phyloP scores from a whole-genome alignment of 192 early-diverging fungal species.

The Backusella mclennaniae region DNA sequence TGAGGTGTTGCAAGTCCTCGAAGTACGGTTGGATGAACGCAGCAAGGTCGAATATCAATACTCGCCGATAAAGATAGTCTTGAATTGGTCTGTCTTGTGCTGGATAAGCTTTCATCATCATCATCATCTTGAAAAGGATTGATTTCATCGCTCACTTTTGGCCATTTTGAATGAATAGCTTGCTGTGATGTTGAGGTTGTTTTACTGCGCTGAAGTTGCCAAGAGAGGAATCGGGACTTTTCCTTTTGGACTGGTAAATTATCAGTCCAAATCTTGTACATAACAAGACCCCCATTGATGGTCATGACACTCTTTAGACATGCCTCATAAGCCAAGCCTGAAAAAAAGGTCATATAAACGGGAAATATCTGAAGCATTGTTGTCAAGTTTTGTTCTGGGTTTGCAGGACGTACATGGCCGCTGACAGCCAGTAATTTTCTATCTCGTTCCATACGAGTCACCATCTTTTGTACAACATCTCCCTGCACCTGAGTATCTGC shows the following conservation, averaged over 20 bases:
- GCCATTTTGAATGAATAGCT: conserved; percentile 13
- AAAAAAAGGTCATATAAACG: conserved; percentile 62
- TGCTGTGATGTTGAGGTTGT: neutral
- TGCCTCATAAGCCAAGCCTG: conserved; percentile 60
- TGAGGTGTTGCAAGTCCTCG: conserved; percentile 22
- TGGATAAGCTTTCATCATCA: neutral
- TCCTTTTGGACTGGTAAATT: conserved; percentile 22
- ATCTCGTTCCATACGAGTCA: conserved; percentile 55
- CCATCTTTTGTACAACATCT: conserved; percentile 51
- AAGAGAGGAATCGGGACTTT: neutral
- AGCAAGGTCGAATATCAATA: conserved; percentile 22
- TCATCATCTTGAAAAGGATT: neutral
- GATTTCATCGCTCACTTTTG: conserved; percentile 18
- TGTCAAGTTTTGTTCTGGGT: conserved; percentile 58
- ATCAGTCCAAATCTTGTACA: conserved; percentile 66
- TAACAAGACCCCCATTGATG: conserved; percentile 60
- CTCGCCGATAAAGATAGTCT: conserved; percentile 10
- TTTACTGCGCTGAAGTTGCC: conserved; percentile 20
- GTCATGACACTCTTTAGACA: conserved; percentile 61
- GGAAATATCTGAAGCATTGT: conserved; percentile 70
- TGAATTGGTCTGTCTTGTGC: neutral
- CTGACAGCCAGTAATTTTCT: conserved; percentile 58
- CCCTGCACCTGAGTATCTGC: conserved; percentile 64
- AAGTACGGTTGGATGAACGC: conserved; percentile 36
- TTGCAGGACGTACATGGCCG: conserved; percentile 64